These are phyloP conservation scores for Populus nigra DNA, from an alignment of 345 rosid genomes.

Conservation along the genomic window DNA sequence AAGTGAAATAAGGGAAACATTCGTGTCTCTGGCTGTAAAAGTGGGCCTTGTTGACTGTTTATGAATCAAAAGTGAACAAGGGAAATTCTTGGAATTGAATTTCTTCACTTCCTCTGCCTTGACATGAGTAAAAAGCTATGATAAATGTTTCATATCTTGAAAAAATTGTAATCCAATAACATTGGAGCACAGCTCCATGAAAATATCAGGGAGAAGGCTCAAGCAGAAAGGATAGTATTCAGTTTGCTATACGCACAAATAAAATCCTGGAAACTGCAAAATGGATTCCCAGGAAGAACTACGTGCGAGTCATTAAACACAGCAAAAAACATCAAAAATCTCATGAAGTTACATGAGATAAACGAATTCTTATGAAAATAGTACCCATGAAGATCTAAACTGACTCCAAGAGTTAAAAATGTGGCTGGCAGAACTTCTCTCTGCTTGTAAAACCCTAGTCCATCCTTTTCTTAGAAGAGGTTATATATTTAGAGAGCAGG, in stretches of 20 bases:
- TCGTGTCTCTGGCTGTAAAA: too few relatives aligned
- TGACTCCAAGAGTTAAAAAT: not conserved
- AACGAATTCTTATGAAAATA: not conserved
- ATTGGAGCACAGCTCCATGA: slow-evolving; percentile 50
- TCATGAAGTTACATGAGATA: not conserved
- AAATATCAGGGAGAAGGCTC: slow-evolving; percentile 9
- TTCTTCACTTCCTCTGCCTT: too few relatives aligned
- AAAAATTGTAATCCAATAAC: slow-evolving; percentile 40
- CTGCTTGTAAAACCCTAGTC: not conserved
- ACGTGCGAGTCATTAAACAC: not conserved
- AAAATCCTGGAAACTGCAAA: slow-evolving; percentile 20
- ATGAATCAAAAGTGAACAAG: too few relatives aligned
- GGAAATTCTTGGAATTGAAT: too few relatives aligned
- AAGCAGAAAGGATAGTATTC: slow-evolving; percentile 9
- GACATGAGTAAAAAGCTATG: too few relatives aligned
- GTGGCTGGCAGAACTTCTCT: not conserved
- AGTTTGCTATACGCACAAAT: slow-evolving; percentile 19
- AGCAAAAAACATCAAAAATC: not conserved
- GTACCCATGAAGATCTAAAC: not conserved
- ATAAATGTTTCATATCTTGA: too few relatives aligned
- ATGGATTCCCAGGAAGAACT: slow-evolving; percentile 13
- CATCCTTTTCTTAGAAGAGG: not conserved
- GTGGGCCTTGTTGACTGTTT: too few relatives aligned
- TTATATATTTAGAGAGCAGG: not conserved
- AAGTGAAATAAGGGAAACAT: too few relatives aligned